Evolutionary conservation across 2,329 filamentous ascomycete species (phyloP), one percentile per base, ranked within the genome.

Genomic region (Microdochium nivale): DNA sequence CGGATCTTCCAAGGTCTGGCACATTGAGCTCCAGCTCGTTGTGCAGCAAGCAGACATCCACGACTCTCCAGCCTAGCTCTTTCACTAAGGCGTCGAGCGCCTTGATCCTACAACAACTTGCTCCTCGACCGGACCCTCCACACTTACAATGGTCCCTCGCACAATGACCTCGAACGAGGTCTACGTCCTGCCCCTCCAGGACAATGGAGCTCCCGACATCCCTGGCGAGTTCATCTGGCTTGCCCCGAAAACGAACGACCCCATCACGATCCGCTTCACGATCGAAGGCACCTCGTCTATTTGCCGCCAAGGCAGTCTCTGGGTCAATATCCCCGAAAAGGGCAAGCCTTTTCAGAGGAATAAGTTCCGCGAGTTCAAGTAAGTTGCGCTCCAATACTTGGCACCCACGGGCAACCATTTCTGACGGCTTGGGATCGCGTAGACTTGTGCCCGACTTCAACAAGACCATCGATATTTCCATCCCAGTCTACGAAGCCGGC

Each of bases 251-350:
- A 85, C 87, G 19, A 80, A 78, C 40, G 78, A 86, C n/a, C 87
- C 87, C 43, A 86, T 97, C 62, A 80, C 80, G 50, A 76, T 96
- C 52, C 86, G 92, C 54, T 96, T 99, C 69, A 83, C 90, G 59
- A 92, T 96, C 60, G 88, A 96, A 70, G 91, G 94, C 55, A 92
- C 90, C 52, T 96, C 92, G 66, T 96, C 92, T 55, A 94, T 99
- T 75, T 96, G 91, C 69, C 83, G 90, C 59, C 79, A 96, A 70
- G 94, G 95, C 54, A 96, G 88, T 65, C 78, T 99, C 56, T 99
- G 94, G 92, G 87, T 96, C 63, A 99, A 99, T 68, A 88, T 97
- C 54, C 94, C 94, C 8, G 80, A 86, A 55, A 77, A 84, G 61
- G 90, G 86, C 53, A 74, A 82, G 49, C 73, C 83, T 44, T 99